Evolutionary conservation across 345 rosid genomes (phyloP).

Genomic region (Syzygium aromaticum): DNA sequence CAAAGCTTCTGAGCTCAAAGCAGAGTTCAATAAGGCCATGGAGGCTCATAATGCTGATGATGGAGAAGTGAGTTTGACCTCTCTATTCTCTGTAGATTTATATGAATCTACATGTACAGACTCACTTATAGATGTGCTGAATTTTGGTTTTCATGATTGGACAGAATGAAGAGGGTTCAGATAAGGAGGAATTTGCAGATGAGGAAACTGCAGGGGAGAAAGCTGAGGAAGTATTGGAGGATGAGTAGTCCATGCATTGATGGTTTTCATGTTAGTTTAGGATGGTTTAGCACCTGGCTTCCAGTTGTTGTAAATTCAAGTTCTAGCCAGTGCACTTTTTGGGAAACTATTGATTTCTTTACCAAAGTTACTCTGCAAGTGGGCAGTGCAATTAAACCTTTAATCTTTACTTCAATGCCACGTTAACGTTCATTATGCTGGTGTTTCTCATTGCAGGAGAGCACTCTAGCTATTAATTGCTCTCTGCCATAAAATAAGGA

Average conservation of each 20-base stretch:
- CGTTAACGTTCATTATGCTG: not conserved
- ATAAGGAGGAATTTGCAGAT: slow-evolving; percentile 12
- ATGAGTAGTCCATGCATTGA: not conserved
- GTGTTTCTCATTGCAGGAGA: not conserved
- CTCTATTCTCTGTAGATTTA: not conserved
- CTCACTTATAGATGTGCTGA: not conserved
- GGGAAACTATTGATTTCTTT: not conserved
- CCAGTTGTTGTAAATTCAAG: slow-evolving; percentile 2
- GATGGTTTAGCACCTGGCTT: not conserved
- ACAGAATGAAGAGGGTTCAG: slow-evolving; percentile 30
- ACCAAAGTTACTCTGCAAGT: not conserved
- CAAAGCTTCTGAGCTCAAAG: slow-evolving; percentile 70
- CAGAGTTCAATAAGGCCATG: slow-evolving; percentile 38
- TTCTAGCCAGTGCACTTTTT: not conserved
- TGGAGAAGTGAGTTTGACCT: slow-evolving; percentile 23
- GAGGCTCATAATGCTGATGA: slow-evolving; percentile 20
- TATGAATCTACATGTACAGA: not conserved
- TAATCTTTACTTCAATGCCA: not conserved
- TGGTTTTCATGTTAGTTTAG: not conserved
- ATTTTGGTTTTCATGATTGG: not conserved
- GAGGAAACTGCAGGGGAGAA: slow-evolving; percentile 17
- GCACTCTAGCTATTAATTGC: not conserved
- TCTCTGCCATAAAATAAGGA: not conserved
- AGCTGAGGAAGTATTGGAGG: not conserved
- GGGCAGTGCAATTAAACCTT: not conserved